Percentiles rank a stretch among this genome's conserved stretches.
Conservation (phyloP, 31 red algal species). For the Bonnemaisonia californica region DNA sequence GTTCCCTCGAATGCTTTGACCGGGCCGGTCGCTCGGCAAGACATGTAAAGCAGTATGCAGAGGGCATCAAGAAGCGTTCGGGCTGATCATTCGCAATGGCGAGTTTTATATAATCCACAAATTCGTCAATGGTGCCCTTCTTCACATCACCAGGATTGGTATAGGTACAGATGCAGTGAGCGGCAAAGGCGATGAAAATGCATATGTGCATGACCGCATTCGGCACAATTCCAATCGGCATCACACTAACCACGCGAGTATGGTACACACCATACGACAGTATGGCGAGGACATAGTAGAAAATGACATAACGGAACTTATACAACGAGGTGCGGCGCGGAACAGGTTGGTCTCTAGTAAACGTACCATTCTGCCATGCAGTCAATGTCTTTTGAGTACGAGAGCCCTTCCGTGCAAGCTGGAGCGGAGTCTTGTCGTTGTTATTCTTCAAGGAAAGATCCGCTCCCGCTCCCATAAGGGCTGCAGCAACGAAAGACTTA, state of each 20-base stretch:
- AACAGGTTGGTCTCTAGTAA: neutral
- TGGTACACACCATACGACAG: neutral
- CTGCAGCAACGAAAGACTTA: conserved; percentile 18
- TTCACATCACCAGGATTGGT: conserved; percentile 36
- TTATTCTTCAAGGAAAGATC: conserved; percentile 27
- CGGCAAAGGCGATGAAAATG: conserved; percentile 15
- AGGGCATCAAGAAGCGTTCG: conserved; percentile 32
- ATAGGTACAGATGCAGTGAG: conserved; percentile 44
- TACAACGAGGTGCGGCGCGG: neutral
- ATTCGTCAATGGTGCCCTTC: conserved; percentile 36
- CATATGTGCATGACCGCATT: conserved; percentile 7
- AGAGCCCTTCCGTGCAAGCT: neutral
- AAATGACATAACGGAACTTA: neutral
- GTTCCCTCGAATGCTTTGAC: conserved; percentile 63
- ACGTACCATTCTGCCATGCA: neutral
- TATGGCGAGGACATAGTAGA: neutral
- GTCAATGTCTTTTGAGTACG: conserved; percentile 3
- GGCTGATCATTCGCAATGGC: conserved; percentile 22
- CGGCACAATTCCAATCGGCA: conserved; percentile 6
- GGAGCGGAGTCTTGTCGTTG: conserved; percentile 14
- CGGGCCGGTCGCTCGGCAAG: conserved; percentile 44
- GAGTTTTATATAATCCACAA: conserved; percentile 33
- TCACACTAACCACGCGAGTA: neutral
- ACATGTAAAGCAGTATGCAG: conserved; percentile 63
- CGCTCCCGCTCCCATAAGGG: conserved; percentile 60